Percentiles rank a stretch among this genome's conserved stretches.
These are phyloP conservation scores for Nicotiana paniculata DNA, from an alignment of 257 asterid genomes.

Conservation along the genomic window DNA sequence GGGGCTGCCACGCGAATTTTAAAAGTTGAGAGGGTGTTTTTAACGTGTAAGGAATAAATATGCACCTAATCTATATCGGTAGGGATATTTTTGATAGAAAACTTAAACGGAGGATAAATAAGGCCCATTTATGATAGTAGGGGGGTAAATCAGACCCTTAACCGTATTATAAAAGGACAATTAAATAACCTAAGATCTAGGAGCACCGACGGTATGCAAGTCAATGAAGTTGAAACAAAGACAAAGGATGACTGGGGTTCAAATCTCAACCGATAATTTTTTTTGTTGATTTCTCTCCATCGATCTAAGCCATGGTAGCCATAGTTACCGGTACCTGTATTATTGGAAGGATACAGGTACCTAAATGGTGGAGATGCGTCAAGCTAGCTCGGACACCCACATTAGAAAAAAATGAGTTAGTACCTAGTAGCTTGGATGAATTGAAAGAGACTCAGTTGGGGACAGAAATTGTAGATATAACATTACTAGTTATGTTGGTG, in stretches of 20 bases:
- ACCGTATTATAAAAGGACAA: not conserved
- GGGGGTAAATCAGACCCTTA: no score
- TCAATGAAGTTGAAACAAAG: not conserved
- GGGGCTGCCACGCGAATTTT: no score
- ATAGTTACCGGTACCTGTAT: not conserved
- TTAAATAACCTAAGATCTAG: not conserved
- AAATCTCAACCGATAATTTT: not conserved
- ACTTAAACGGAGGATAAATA: no score
- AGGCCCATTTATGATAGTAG: no score
- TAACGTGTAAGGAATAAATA: no score
- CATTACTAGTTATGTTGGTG: not conserved
- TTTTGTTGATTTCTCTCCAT: not conserved
- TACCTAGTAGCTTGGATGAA: not conserved
- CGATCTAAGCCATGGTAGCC: not conserved
- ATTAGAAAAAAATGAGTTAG: not conserved
- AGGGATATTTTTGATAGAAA: no score
- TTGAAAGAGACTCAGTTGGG: not conserved
- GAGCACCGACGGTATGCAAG: not conserved
- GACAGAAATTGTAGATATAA: not conserved
- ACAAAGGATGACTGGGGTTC: not conserved
- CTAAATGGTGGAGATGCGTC: not conserved
- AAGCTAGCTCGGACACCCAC: not conserved
- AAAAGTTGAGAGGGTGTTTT: no score
- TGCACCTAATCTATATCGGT: no score
- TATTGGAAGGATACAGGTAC: not conserved